phyloP scores from a whole-genome alignment of 2,329 filamentous ascomycete species.

The Sporothrix phasma region DNA sequence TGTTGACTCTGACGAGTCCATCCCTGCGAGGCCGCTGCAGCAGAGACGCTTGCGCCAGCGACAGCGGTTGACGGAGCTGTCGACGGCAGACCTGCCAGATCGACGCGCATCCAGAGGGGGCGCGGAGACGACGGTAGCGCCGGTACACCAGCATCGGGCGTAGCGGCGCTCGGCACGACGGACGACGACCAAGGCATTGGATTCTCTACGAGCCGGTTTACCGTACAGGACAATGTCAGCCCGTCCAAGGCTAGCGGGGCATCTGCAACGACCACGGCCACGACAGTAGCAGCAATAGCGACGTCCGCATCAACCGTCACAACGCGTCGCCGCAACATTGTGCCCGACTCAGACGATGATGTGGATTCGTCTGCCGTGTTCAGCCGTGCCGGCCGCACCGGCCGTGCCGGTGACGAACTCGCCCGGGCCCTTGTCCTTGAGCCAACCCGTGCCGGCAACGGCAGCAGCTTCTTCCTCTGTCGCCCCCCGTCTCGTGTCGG shows the following conservation, averaged over 20 bases:
- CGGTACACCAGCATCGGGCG: neutral
- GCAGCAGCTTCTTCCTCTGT: neutral
- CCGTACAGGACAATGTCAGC: neutral
- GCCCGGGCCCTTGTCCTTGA: neutral
- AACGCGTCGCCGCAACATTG: neutral
- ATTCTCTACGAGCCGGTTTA: slow-evolving; percentile 7
- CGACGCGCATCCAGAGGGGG: neutral
- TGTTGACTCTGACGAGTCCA: neutral
- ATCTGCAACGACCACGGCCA: neutral
- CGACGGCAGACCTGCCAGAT: neutral
- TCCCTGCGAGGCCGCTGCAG: neutral
- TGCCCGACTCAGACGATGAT: slow-evolving; percentile 16
- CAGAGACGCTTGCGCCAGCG: neutral
- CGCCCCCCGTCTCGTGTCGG: neutral
- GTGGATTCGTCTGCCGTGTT: neutral
- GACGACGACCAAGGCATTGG: slow-evolving; percentile 11
- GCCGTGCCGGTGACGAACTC: neutral
- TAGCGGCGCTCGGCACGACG: slow-evolving; percentile 7
- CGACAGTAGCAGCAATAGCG: neutral
- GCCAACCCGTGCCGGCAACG: neutral
- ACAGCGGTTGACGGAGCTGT: neutral
- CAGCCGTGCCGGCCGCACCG: neutral
- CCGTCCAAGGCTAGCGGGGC: neutral
- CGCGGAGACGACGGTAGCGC: neutral
- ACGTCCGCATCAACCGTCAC: neutral